Evolutionary conservation across 768 basidiomycete species (phyloP).

Genomic region (Tricholomella constricta): DNA sequence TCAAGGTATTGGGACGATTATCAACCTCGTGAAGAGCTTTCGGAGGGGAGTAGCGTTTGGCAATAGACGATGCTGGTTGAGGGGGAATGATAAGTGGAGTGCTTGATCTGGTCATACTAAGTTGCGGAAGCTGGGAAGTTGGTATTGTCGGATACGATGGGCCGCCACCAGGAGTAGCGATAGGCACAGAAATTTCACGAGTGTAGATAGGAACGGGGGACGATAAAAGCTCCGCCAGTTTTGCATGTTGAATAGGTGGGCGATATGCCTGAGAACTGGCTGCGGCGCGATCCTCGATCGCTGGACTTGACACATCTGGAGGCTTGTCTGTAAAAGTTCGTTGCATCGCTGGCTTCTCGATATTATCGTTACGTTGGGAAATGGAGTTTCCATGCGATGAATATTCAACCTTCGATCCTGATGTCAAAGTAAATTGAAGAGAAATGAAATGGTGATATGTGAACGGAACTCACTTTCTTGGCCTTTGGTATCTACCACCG

Average conservation of each 20-base stretch:
- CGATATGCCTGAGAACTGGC: slow-evolving; percentile 7
- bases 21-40: slow-evolving; percentile 1
- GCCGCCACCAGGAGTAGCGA: background rate
- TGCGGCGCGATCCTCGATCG: background rate
- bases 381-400: background rate
- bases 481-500: background rate
- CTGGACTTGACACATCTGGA: background rate
- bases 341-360: background rate
- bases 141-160: background rate
- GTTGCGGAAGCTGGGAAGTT: background rate
- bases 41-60: background rate
- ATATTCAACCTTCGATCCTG: background rate
- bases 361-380: background rate
- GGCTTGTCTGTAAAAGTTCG: background rate
- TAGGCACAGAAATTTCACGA: background rate
- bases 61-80: background rate
- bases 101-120: background rate
- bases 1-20: background rate
- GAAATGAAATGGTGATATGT: background rate
- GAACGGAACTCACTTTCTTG: background rate
- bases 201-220: slow-evolving; percentile 11
- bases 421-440: background rate
- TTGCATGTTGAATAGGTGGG: slow-evolving; percentile 32
- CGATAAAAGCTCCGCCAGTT: slow-evolving; percentile 36
- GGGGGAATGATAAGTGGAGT: background rate